phyloP scores from a whole-genome alignment of 2,329 filamentous ascomycete species.

The Claviceps pusilla region DNA sequence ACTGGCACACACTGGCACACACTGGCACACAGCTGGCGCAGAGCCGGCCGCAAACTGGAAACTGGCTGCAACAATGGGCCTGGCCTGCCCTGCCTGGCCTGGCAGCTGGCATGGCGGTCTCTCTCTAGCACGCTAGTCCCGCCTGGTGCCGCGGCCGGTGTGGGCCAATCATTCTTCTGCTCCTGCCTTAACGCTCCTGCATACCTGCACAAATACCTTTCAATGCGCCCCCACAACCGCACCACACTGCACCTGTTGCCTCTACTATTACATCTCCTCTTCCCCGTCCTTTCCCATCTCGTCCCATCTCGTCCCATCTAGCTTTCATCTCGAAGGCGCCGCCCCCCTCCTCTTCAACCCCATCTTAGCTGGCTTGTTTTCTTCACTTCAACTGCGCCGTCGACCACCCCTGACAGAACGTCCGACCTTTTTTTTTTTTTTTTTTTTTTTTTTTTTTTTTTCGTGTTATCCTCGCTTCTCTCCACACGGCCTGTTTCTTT shows the following conservation, averaged over 20 bases:
- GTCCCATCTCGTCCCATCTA: constrained; percentile 2
- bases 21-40: too few relatives aligned
- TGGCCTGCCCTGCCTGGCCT: too few relatives aligned
- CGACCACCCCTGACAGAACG: background rate
- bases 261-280: background rate
- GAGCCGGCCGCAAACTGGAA: too few relatives aligned
- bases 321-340: constrained; percentile 1
- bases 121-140: background rate
- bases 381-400: background rate
- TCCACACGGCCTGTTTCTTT: background rate
- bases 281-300: constrained; percentile 2
- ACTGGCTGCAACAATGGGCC: too few relatives aligned
- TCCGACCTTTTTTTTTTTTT: background rate
- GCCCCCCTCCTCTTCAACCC: background rate
- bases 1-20: too few relatives aligned
- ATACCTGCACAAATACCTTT: constrained; percentile 6
- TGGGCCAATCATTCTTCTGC: constrained; percentile 4
- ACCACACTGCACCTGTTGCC: background rate
- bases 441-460: background rate
- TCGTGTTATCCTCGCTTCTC: background rate
- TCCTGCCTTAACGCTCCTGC: constrained; percentile 2
- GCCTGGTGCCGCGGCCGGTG: constrained; percentile 2
- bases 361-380: background rate
- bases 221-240: background rate
- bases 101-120: too few relatives aligned